These are phyloP conservation scores for Mucor saturninus DNA, from an alignment of 371 early-diverging fungal genomes.

Conservation along the genomic window DNA sequence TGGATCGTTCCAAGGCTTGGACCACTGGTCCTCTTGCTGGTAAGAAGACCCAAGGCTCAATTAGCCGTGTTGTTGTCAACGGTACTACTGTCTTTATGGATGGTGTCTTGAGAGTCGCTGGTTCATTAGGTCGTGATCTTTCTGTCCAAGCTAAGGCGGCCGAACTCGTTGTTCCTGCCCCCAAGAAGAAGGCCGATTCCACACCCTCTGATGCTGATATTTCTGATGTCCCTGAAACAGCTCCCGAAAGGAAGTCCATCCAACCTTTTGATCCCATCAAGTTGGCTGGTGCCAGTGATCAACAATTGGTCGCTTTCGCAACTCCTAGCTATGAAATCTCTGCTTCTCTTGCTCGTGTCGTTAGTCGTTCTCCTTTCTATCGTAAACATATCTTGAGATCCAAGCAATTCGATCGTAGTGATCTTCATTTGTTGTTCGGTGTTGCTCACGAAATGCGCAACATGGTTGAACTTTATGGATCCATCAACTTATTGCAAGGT, in stretches of 20 bases:
- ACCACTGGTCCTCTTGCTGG: constrained; percentile 53
- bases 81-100: constrained; percentile 87
- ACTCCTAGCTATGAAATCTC: constrained; percentile 56
- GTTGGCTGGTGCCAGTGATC: constrained; percentile 46
- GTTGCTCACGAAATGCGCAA: constrained; percentile 96
- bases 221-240: constrained; percentile 23
- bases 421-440: constrained; percentile 92
- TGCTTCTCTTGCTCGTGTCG: constrained; percentile 66
- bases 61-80: constrained; percentile 87
- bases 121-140: constrained; percentile 57
- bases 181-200: constrained; percentile 81
- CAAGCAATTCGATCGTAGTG: constrained; percentile 87
- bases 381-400: constrained; percentile 90
- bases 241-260: constrained; percentile 25
- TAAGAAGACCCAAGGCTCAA: constrained; percentile 58
- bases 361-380: constrained; percentile 88
- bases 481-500: constrained; percentile 82
- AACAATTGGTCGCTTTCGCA: constrained; percentile 42
- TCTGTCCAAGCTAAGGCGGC: constrained; percentile 54
- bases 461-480: constrained; percentile 87
- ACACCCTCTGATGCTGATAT: constrained; percentile 43
- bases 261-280: constrained; percentile 33
- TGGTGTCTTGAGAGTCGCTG: constrained; percentile 60
- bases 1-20: constrained; percentile 59
- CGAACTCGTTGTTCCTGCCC: constrained; percentile 76